phyloP scores from a whole-genome alignment of 768 basidiomycete species.

The Collybia nuda region DNA sequence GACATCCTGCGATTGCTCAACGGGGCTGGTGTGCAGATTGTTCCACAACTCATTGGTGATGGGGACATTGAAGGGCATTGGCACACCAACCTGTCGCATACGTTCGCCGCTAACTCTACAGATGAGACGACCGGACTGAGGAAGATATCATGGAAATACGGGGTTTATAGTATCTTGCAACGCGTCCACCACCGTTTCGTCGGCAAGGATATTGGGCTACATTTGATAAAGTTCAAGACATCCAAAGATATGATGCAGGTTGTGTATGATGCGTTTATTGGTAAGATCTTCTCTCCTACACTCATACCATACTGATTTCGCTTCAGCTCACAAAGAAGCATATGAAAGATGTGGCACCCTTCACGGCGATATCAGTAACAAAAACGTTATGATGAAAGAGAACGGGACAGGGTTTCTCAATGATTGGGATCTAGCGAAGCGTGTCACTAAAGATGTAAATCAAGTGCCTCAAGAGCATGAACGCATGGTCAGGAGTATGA shows the following conservation, averaged over 20 bases:
- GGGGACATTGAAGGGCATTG: constrained; percentile 22
- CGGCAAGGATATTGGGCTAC: constrained; percentile 11
- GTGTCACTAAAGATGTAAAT: background rate
- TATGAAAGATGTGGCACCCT: background rate
- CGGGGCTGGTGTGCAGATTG: constrained; percentile 8
- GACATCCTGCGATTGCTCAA: constrained; percentile 15
- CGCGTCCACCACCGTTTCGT: constrained; percentile 18
- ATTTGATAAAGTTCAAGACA: constrained; percentile 7
- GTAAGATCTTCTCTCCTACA: constrained; percentile 7
- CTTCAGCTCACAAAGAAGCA: background rate
- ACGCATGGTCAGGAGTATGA: background rate
- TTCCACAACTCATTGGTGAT: constrained; percentile 23
- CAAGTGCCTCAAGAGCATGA: background rate
- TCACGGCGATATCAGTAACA: constrained; percentile 1
- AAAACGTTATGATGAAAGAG: background rate
- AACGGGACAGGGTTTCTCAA: background rate
- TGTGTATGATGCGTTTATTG: constrained; percentile 18
- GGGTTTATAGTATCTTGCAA: too few species aligned
- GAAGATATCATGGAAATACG: too few species aligned
- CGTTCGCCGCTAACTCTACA: constrained; percentile 3
- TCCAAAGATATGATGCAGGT: constrained; percentile 10
- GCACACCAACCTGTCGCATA: background rate
- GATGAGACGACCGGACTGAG: background rate
- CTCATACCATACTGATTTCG: background rate
- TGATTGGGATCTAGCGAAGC: constrained; percentile 3